Conservation (phyloP, 768 basidiomycete genomes). For the Collybia nuda region DNA sequence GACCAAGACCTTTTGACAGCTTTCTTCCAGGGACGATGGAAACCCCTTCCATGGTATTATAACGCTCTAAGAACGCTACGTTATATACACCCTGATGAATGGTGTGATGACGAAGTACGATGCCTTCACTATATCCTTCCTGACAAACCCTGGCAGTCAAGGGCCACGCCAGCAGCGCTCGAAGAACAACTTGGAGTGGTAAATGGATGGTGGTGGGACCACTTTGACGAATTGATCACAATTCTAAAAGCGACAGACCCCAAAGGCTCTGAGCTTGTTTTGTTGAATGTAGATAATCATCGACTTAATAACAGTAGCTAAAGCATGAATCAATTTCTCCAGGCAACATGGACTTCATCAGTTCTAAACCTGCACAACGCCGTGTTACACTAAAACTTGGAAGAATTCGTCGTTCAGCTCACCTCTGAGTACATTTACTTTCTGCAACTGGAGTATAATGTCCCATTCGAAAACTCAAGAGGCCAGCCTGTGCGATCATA, state of each 20-base stretch:
- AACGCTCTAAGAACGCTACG: constrained; percentile 92
- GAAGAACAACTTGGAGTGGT: constrained; percentile 46
- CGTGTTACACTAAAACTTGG: neutral
- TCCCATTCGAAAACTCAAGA: constrained; percentile 92
- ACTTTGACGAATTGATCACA: constrained; percentile 45
- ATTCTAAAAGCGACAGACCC: constrained; percentile 44
- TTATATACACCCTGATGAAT: constrained; percentile 66
- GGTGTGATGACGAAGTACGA: constrained; percentile 84
- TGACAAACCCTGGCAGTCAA: constrained; percentile 84
- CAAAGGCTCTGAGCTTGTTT: constrained; percentile 50
- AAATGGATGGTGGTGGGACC: constrained; percentile 83
- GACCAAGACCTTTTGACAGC: constrained; percentile 91
- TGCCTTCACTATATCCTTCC: constrained; percentile 86
- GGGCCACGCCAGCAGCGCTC: constrained; percentile 36
- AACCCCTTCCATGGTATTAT: constrained; percentile 80
- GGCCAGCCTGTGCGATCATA: constrained; percentile 98
- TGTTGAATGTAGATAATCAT: constrained; percentile 44
- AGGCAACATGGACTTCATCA: constrained; percentile 89
- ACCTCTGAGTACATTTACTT: constrained; percentile 93
- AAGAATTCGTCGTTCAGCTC: constrained; percentile 13
- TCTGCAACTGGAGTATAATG: constrained; percentile 71
- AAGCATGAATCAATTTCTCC: constrained; percentile 57
- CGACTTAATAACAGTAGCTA: constrained; percentile 6
- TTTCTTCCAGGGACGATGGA: constrained; percentile 78
- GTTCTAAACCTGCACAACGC: constrained; percentile 74